A percentile compares a stretch with the other conserved stretches of the same genome.
phyloP scores from a whole-genome alignment of 163 green algal species.

The Botryococcus braunii region DNA sequence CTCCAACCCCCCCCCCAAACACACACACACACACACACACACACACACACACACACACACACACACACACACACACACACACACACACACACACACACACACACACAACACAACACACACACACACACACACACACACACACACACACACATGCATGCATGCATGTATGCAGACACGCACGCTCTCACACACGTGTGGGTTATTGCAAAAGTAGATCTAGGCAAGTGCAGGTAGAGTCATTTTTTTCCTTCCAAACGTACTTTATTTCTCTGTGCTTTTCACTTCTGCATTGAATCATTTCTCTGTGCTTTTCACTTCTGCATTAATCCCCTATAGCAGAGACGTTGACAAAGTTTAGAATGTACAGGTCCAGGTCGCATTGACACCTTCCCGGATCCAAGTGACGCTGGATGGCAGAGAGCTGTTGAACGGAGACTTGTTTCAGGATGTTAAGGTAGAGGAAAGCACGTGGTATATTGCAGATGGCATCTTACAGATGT shows the following conservation, averaged over 20 bases:
- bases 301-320: not conserved
- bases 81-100: too few species aligned
- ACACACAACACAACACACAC: too few species aligned
- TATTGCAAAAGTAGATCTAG: not conserved
- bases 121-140: too few species aligned
- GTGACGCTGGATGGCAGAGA: constrained; percentile 23
- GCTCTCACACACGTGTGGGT: too few species aligned
- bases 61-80: too few species aligned
- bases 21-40: too few species aligned
- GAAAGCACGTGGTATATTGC: constrained; percentile 55
- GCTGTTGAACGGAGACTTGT: constrained; percentile 38
- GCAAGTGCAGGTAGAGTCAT: not conserved
- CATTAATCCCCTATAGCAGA: too few species aligned
- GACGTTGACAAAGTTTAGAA: too few species aligned
- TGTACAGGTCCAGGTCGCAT: constrained; percentile 26
- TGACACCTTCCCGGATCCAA: constrained; percentile 20
- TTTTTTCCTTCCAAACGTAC: not conserved
- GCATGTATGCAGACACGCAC: too few species aligned
- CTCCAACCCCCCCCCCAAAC: too few species aligned
- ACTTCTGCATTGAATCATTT: not conserved
- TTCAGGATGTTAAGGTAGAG: constrained; percentile 43
- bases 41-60: too few species aligned
- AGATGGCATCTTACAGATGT: constrained; percentile 48
- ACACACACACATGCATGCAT: too few species aligned
- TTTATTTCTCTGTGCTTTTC: not conserved